Evolutionary conservation across 345 rosid species (phyloP).

Genomic region (Hibiscus trionum): DNA sequence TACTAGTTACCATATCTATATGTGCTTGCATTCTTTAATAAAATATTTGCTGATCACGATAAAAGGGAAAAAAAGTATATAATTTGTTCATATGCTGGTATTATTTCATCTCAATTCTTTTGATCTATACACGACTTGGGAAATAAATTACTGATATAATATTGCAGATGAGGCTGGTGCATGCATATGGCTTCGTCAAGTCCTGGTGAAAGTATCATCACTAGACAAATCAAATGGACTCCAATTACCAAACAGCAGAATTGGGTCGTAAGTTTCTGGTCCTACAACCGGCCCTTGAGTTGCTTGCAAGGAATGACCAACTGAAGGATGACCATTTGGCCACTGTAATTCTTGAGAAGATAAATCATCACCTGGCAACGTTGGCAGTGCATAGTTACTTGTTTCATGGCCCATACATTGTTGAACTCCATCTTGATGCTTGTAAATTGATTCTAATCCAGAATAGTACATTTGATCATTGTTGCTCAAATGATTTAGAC

Average conservation of each 20-base stretch:
- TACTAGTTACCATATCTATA: no score
- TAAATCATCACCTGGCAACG: conserved; percentile 35
- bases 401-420: conserved; percentile 6
- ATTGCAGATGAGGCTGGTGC: neutral
- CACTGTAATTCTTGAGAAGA: conserved; percentile 23
- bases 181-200: conserved; percentile 8
- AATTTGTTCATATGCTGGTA: conserved; percentile 4
- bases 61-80: neutral
- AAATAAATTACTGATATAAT: neutral
- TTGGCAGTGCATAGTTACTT: conserved; percentile 27
- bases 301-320: conserved; percentile 16
- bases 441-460: conserved; percentile 16
- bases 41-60: neutral
- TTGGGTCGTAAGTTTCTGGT: conserved; percentile 28
- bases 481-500: conserved; percentile 3
- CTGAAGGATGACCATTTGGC: conserved; percentile 16
- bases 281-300: conserved; percentile 22
- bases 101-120: neutral
- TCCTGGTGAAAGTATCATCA: conserved; percentile 27
- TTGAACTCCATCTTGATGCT: conserved; percentile 11
- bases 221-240: conserved; percentile 33
- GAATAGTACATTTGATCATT: conserved; percentile 19
- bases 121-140: neutral
- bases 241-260: conserved; percentile 33
- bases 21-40: neutral